Percentiles rank a stretch among this genome's conserved stretches.
Evolutionary conservation across 768 basidiomycete genomes (phyloP).

Genomic region (Suillus tomentosus): DNA sequence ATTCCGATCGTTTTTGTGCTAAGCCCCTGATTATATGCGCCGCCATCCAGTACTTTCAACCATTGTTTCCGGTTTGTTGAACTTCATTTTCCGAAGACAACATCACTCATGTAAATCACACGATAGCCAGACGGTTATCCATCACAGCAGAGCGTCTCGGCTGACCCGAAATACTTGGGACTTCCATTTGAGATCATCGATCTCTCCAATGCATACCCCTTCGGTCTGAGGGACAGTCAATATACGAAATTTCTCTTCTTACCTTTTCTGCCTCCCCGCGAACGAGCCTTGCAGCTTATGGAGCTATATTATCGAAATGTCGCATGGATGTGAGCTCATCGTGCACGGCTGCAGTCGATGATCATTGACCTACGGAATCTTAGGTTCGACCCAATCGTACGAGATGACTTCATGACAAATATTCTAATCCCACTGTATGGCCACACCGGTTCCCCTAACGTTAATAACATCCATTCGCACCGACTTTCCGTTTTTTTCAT

Average conservation of each 20-base stretch:
- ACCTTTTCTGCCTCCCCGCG: constrained; percentile 42
- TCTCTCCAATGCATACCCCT: constrained; percentile 51
- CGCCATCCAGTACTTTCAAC: constrained; percentile 39
- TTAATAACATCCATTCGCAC: constrained; percentile 45
- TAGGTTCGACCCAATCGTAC: constrained; percentile 50
- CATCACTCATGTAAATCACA: constrained; percentile 16
- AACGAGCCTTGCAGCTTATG: constrained; percentile 41
- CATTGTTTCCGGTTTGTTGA: constrained; percentile 28
- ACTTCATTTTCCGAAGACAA: constrained; percentile 3
- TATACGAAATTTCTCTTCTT: constrained; percentile 41
- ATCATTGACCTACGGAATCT: not conserved
- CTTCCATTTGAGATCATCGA: constrained; percentile 46
- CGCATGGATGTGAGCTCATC: constrained; percentile 49
- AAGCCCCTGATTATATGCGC: constrained; percentile 5
- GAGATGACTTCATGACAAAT: constrained; percentile 41
- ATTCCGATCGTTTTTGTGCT: not conserved
- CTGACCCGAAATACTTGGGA: constrained; percentile 30
- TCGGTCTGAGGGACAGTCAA: constrained; percentile 43
- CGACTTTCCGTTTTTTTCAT: constrained; percentile 55
- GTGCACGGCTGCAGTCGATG: constrained; percentile 5
- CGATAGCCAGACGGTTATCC: constrained; percentile 12
- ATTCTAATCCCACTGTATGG: constrained; percentile 49
- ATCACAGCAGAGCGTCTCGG: constrained; percentile 7
- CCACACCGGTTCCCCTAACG: constrained; percentile 28
- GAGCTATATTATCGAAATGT: constrained; percentile 45